Evolutionary conservation across 2,329 filamentous ascomycete genomes (phyloP), one percentile per base, ranked within the genome.

Genomic region (Calonectria naviculata): DNA sequence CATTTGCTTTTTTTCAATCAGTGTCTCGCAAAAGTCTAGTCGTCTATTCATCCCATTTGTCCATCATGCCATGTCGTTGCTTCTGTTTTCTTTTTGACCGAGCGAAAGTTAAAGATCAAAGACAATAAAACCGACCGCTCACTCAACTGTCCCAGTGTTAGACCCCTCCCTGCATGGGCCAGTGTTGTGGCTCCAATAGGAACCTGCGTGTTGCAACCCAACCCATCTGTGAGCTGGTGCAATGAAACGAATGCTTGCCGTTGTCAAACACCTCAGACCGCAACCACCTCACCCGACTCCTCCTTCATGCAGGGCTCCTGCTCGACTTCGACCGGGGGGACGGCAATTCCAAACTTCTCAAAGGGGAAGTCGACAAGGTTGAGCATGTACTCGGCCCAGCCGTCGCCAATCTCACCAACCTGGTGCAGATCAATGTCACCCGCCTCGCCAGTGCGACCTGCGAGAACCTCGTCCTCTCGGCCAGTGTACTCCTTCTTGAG

Each of bases 381-480:
- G 28, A 80, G 75, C 65, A 88, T 80, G 76, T 90, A 88, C 79
- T 91, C 86, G 1, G 86, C 89, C 90, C 90, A 92, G 17, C 90
- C 91, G 74, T 93, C 91, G 60, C 84, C 87, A 15, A 88, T 64
- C 79, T 91, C 86, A 1, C 90, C 91, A 2, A 91, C 79, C 81
- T 89, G 86, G 74, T 91, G 87, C 71, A 85, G 77, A 65, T 90
- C 89, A 5, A 88, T 84, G 4, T 83, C 83, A 15, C 88, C 89
- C 0, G 89, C 93, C 83, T 93, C 91, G 1, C 93, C 94, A 28
- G 93, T 95, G 76, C 91, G 85, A 0, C 95, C 97, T 0, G 97
- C 96, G 26, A 99, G 85, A 3, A 99, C 94, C 80, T 95, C 90
- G 13, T 88, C 89, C 85, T 98, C 95, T 49, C 92, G 89, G 1